A percentile compares a stretch with the other conserved stretches of the same genome.
Conservation (phyloP, 75 land plant genomes). For the Cunninghamia lanceolata region DNA sequence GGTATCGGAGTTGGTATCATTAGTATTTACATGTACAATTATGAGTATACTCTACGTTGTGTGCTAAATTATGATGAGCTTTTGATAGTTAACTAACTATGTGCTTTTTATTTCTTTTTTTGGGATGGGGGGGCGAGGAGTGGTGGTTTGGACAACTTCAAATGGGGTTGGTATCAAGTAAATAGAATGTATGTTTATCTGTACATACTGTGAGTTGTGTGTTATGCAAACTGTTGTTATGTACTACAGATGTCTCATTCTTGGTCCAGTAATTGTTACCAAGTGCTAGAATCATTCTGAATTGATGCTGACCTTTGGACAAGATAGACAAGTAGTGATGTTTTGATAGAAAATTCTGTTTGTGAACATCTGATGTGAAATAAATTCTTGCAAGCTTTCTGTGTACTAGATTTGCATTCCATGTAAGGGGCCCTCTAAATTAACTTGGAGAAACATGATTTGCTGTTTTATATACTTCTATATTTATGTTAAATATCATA, state of each 20-base stretch:
- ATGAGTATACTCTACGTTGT: neutral
- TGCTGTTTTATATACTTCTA: neutral
- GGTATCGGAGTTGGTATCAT: no score
- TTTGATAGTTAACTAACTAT: neutral
- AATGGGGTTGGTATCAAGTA: no score
- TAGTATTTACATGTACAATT: neutral
- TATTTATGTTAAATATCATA: neutral
- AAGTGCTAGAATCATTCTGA: neutral
- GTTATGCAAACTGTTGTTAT: neutral
- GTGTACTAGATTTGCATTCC: neutral
- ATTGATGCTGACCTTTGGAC: neutral
- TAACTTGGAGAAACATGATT: neutral
- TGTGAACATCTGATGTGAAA: neutral
- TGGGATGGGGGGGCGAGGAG: neutral
- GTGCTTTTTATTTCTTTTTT: no score
- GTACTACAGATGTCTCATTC: neutral
- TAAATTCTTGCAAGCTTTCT: neutral
- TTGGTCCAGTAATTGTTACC: neutral
- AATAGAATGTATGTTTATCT: no score
- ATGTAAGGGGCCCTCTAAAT: neutral
- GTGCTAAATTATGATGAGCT: neutral
- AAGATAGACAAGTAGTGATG: neutral
- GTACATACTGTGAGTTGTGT: neutral
- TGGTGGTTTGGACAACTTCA: no score
- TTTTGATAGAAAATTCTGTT: neutral